These are phyloP conservation scores for Elaphomyces granulatus DNA, from an alignment of 495 filamentous ascomycete species.

Conservation along the genomic window DNA sequence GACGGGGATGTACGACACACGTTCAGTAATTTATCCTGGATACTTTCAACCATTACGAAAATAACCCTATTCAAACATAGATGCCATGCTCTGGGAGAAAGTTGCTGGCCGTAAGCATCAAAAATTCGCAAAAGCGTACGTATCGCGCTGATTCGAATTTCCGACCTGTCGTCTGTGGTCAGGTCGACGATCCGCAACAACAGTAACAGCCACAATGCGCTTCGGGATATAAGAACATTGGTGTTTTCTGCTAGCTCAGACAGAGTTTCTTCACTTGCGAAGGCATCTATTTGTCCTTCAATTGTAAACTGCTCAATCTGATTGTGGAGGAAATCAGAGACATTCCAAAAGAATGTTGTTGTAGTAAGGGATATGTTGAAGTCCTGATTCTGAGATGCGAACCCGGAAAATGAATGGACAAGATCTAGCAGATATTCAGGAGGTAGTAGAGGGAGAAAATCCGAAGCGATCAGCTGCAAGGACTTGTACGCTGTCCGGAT, in stretches of 20 bases:
- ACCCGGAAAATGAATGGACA: constrained; percentile 76
- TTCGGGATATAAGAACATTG: constrained; percentile 27
- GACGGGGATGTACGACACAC: background rate
- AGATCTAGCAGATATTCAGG: constrained; percentile 65
- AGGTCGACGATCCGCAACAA: constrained; percentile 65
- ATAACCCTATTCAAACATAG: constrained; percentile 68
- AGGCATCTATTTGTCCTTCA: constrained; percentile 24
- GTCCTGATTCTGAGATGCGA: constrained; percentile 76
- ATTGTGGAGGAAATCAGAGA: constrained; percentile 67
- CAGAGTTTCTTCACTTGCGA: constrained; percentile 29
- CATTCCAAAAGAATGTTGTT: constrained; percentile 87
- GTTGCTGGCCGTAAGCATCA: constrained; percentile 71
- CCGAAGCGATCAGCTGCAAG: constrained; percentile 82
- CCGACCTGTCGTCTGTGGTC: constrained; percentile 61
- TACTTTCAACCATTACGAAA: constrained; percentile 53
- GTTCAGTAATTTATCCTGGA: constrained; percentile 14
- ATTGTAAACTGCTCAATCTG: constrained; percentile 33
- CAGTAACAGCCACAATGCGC: constrained; percentile 70
- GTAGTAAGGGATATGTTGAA: constrained; percentile 92
- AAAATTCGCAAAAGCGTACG: constrained; percentile 87
- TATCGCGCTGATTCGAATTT: constrained; percentile 81
- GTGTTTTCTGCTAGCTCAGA: constrained; percentile 19
- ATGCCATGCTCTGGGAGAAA: constrained; percentile 67
- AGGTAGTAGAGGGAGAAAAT: constrained; percentile 73
- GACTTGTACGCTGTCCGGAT: constrained; percentile 77